Evolutionary conservation across 1,284 basidiomycete species (phyloP).

Genomic region (Microbotryum intermedium): DNA sequence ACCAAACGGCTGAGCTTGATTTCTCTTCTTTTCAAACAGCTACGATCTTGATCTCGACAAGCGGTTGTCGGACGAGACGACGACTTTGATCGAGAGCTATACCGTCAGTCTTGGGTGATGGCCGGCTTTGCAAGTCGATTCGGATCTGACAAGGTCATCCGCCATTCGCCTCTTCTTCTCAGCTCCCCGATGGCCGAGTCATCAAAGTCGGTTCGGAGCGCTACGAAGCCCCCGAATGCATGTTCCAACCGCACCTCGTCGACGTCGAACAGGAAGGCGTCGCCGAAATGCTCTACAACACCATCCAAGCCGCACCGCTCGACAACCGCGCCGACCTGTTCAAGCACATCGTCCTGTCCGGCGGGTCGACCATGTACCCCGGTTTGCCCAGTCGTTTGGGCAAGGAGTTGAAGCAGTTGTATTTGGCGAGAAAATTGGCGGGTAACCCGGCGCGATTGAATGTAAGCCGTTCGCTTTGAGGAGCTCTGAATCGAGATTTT

Average conservation of each 20-base stretch:
- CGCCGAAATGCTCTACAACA: slow-evolving; percentile 94
- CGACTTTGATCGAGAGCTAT: slow-evolving; percentile 90
- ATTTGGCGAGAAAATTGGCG: slow-evolving; percentile 77
- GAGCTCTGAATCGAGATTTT: not conserved
- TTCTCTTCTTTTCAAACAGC: slow-evolving; percentile 44
- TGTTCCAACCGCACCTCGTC: slow-evolving; percentile 98
- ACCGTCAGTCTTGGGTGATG: slow-evolving; percentile 49
- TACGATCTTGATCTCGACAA: slow-evolving; percentile 96
- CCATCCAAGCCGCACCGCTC: slow-evolving; percentile 84
- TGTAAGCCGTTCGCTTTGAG: slow-evolving; percentile 48
- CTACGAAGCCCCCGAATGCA: slow-evolving; percentile 99
- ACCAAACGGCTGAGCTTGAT: not conserved
- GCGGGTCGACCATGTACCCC: slow-evolving; percentile 97
- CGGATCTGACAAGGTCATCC: too few species aligned
- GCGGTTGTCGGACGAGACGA: slow-evolving; percentile 89
- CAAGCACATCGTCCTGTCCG: slow-evolving; percentile 96
- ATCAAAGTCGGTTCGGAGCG: slow-evolving; percentile 98
- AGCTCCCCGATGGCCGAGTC: slow-evolving; percentile 90
- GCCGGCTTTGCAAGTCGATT: not conserved
- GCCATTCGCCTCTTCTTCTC: not conserved
- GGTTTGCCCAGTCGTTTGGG: slow-evolving; percentile 92
- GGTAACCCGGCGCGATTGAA: slow-evolving; percentile 79
- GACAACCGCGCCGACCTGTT: slow-evolving; percentile 87
- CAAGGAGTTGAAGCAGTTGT: slow-evolving; percentile 99
- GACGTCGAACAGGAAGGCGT: slow-evolving; percentile 96